These are phyloP conservation scores for Fagopyrum esculentum DNA, from an alignment of 148 eudicot genomes.

Conservation along the genomic window DNA sequence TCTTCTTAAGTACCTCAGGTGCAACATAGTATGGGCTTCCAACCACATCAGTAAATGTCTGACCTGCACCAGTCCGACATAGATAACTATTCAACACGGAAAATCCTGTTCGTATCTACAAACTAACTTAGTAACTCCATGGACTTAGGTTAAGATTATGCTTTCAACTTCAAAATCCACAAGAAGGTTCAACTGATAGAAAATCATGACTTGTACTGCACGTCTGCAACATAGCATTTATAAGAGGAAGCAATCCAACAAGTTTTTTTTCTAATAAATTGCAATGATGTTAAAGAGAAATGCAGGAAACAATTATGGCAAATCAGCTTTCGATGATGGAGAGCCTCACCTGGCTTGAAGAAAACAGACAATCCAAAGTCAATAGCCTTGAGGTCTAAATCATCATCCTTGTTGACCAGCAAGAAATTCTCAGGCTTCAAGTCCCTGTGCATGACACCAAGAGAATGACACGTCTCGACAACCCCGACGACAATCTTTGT, in stretches of 20 bases:
- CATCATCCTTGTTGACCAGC: constrained; percentile 90
- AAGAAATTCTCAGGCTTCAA: constrained; percentile 96
- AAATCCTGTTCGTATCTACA: not conserved
- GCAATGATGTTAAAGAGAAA: not conserved
- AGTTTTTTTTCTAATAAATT: not conserved
- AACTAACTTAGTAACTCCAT: not conserved
- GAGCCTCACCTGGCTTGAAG: constrained; percentile 80
- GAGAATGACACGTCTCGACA: constrained; percentile 93
- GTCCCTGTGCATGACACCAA: constrained; percentile 97
- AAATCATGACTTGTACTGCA: no score
- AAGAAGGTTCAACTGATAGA: not conserved
- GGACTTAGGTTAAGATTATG: not conserved
- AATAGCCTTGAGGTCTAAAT: constrained; percentile 96
- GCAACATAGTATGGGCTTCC: constrained; percentile 99
- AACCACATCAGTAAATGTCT: constrained; percentile 83
- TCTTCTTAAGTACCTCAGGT: constrained; percentile 94
- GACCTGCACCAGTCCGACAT: constrained; percentile 48
- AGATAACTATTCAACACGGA: not conserved
- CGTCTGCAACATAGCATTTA: no score
- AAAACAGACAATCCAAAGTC: constrained; percentile 97
- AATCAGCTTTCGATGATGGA: not conserved
- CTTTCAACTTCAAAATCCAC: not conserved
- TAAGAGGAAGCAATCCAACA: not conserved
- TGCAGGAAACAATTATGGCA: not conserved
- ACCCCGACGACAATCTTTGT: constrained; percentile 90